Base-by-base conservation (phyloP, 257 asterid species). In the Asclepias syriaca region DNA sequence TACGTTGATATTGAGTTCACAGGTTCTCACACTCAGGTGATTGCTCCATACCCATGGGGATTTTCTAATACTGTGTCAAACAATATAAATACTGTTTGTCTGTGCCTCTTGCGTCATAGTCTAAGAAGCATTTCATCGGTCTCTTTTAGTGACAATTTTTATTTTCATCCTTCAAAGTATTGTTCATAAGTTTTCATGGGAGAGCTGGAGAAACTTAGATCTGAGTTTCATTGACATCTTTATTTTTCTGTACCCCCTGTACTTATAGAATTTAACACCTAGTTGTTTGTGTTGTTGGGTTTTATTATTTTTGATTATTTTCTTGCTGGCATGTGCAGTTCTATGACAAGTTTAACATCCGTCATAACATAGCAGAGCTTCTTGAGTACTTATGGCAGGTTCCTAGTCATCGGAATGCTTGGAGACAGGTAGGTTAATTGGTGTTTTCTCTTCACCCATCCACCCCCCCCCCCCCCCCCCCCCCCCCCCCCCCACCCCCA, bases 1-100 rank as follows among this genome's bases (percentile, higher is more conserved):
- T 94, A 94, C 76, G 98, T 94, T 66, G 99, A 94, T 84, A 94
- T 94, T 57, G 99, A 94, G 83, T 94, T 94, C 80, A 94, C 99
- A 10, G 99, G 99, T 72, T 91, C 99, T 70, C 99, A 94, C 68
- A 91, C 98, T 58, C 99, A 94, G 99, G 99, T 95, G 77, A 84
- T 74, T 74, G 73, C 67, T 70, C 46, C 75, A 24, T 21, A 22
- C 11, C 13, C 18, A 51, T 67, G 49, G 14, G 4, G 22, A 63
- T 16, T 63, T 22, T 14, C 32, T 56, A 6, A 56, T 22, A 56
- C 32, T 21, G 32, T 29, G 21, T 54, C 2, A 54, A 54, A 18
- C 4, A 51, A 51, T 51, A 5, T 16, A n/a, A 54, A 19, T 19
- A 5, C 27, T 54, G 9, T 4, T 18, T 8, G 53, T 49, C 2